These are phyloP conservation scores for Colletotrichum phormii DNA, from an alignment of 2,329 filamentous ascomycete genomes.

Conservation along the genomic window DNA sequence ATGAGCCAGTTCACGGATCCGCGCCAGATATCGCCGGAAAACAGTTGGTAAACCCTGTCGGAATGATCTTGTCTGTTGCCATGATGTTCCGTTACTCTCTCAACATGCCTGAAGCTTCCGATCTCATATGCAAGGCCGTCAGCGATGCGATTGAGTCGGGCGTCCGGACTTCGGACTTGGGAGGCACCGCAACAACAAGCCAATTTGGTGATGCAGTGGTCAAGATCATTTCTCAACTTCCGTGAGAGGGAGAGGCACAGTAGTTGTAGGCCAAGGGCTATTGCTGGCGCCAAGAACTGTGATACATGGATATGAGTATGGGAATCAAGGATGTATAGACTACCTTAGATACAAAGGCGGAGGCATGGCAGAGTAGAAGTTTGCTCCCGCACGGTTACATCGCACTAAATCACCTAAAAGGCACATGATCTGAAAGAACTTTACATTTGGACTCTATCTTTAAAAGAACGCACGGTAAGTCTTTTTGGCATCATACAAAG, in stretches of 20 bases:
- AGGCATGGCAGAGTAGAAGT: background rate
- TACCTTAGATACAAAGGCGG: background rate
- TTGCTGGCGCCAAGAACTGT: background rate
- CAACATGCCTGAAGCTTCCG: background rate
- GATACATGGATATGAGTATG: background rate
- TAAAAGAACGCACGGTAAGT: too few species aligned
- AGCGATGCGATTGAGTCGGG: background rate
- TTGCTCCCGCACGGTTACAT: background rate
- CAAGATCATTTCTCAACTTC: background rate
- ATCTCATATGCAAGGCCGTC: background rate
- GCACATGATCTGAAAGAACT: background rate
- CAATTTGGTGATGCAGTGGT: background rate
- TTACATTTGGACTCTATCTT: too few species aligned
- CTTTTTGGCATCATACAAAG: too few species aligned
- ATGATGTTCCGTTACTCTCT: conserved; percentile 79
- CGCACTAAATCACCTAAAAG: background rate
- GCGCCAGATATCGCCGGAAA: conserved; percentile 81
- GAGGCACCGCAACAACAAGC: background rate
- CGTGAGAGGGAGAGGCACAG: background rate
- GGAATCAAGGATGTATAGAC: background rate
- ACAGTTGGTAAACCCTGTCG: conserved; percentile 78
- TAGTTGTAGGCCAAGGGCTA: background rate
- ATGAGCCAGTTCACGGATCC: conserved; percentile 89
- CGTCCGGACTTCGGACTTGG: background rate
- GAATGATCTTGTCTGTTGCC: conserved; percentile 75